A percentile compares a stretch with the other conserved stretches of the same genome.
phyloP scores from a whole-genome alignment of 768 basidiomycete species.

The Hygrocybe punicea region DNA sequence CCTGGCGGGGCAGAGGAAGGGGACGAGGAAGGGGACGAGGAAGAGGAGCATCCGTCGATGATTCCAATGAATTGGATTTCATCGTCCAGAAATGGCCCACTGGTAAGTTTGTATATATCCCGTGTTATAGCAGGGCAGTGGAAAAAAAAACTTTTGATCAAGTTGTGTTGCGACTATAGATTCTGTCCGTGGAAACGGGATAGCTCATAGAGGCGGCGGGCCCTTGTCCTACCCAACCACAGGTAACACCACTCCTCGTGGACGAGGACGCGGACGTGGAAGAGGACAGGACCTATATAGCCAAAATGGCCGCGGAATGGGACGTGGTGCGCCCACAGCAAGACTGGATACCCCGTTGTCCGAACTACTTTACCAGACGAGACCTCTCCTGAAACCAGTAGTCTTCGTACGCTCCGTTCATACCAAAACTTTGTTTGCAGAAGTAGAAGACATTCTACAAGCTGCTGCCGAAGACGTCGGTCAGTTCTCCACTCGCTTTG shows the following conservation, averaged over 20 bases:
- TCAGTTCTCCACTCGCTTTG: conserved; percentile 30
- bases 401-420: conserved; percentile 60
- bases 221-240: conserved; percentile 13
- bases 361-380: conserved; percentile 49
- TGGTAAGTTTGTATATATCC: conserved; percentile 12
- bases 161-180: neutral
- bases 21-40: conserved; percentile 29
- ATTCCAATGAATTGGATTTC: conserved; percentile 5
- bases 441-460: conserved; percentile 61
- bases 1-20: conserved; percentile 33
- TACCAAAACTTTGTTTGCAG: conserved; percentile 50
- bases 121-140: neutral
- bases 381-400: conserved; percentile 66
- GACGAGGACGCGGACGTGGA: conserved; percentile 21
- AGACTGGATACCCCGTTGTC: conserved; percentile 51
- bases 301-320: conserved; percentile 20
- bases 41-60: conserved; percentile 20
- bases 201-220: conserved; percentile 24
- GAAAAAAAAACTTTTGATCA: neutral
- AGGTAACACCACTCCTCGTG: conserved; percentile 15
- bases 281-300: neutral
- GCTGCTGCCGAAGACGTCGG: conserved; percentile 51
- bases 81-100: conserved; percentile 28
- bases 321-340: conserved; percentile 31
- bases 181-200: neutral